These are phyloP conservation scores for Salix arbutifolia DNA, from an alignment of 345 rosid genomes.

Conservation along the genomic window DNA sequence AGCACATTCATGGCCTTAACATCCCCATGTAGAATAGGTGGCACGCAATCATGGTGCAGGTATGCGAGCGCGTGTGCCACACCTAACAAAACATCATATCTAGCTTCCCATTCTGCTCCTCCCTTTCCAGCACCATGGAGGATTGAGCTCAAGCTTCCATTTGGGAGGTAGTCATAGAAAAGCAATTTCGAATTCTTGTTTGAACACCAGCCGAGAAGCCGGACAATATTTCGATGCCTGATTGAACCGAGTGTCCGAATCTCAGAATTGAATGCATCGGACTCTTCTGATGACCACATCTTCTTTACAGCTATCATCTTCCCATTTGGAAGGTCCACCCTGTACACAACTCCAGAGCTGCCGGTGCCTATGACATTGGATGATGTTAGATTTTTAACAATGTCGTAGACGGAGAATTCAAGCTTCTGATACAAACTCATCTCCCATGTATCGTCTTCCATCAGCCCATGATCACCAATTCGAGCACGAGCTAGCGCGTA, in stretches of 20 bases:
- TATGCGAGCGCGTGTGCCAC: conserved; percentile 88
- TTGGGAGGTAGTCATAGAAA: conserved; percentile 88
- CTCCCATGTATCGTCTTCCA: conserved; percentile 59
- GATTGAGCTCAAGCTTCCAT: conserved; percentile 85
- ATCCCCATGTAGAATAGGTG: conserved; percentile 86
- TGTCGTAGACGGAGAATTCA: conserved; percentile 69
- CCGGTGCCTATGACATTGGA: conserved; percentile 91
- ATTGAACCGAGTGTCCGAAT: conserved; percentile 77
- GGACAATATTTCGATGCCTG: conserved; percentile 75
- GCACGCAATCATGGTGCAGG: conserved; percentile 87
- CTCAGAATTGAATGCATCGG: conserved; percentile 77
- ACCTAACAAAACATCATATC: conserved; percentile 70
- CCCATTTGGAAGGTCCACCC: conserved; percentile 63
- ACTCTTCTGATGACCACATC: conserved; percentile 87
- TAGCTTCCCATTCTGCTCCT: conserved; percentile 78
- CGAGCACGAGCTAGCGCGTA: conserved; percentile 51
- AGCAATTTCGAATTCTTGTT: conserved; percentile 68
- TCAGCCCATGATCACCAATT: conserved; percentile 26
- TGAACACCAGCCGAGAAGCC: conserved; percentile 83
- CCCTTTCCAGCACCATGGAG: conserved; percentile 76
- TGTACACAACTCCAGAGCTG: conserved; percentile 91
- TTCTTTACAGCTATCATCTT: conserved; percentile 84
- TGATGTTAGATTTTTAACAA: conserved; percentile 56
- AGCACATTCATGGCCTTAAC: conserved; percentile 91
- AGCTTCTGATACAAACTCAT: conserved; percentile 80